These are phyloP conservation scores for Salvia miltiorrhiza DNA, from an alignment of 257 asterid species.

Conservation along the genomic window DNA sequence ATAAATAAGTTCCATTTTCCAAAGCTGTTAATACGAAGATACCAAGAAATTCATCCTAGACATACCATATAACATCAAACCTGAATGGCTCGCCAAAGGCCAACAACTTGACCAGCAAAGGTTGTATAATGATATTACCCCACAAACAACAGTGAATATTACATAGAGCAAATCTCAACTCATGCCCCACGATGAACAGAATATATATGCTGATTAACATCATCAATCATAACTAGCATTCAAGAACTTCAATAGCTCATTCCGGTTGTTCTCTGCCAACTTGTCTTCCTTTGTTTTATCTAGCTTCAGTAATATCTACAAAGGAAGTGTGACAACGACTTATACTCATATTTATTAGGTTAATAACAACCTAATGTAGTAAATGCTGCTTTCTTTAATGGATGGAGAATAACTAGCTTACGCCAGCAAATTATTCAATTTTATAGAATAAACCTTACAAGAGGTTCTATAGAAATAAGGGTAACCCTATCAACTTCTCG, in stretches of 20 bases:
- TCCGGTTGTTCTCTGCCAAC: constrained; percentile 83
- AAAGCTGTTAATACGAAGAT: neutral
- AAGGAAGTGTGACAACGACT: constrained; percentile 8
- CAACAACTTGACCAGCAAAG: constrained; percentile 5
- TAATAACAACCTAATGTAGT: neutral
- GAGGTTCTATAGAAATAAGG: neutral
- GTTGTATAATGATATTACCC: neutral
- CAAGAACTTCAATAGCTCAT: constrained; percentile 84
- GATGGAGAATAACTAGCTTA: constrained; percentile 3
- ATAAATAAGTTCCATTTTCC: neutral
- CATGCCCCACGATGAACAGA: neutral
- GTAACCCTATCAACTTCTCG: neutral
- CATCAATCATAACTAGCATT: constrained; percentile 95
- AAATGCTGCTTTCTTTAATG: neutral
- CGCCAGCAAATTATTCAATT: neutral
- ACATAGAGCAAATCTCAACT: neutral
- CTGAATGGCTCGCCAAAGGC: neutral
- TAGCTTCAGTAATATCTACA: constrained; percentile 78
- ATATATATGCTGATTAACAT: constrained; percentile 2
- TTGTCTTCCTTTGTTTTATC: constrained; percentile 97
- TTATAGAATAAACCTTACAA: neutral
- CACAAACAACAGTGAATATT: constrained; percentile 3
- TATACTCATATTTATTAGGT: neutral
- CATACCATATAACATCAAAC: neutral
- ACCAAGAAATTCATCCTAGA: constrained; percentile 4